These are phyloP conservation scores for Cucurbita argyrosperma DNA, from an alignment of 306 rosid species.

Conservation along the genomic window DNA sequence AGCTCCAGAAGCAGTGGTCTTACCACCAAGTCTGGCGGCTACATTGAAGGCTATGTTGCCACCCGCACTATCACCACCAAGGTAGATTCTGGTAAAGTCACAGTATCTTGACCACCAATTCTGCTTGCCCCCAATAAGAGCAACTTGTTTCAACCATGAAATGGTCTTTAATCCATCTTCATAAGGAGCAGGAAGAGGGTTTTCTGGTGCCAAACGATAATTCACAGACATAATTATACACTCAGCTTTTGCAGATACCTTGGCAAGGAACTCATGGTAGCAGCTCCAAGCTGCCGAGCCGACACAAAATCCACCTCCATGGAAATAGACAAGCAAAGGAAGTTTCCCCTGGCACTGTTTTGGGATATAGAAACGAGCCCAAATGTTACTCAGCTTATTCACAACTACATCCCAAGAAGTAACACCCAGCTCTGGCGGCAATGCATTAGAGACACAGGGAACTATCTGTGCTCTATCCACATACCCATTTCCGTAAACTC, in stretches of 20 bases:
- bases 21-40: slow-evolving; percentile 17
- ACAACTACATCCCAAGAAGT: slow-evolving; percentile 43
- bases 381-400: slow-evolving; percentile 30
- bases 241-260: slow-evolving; percentile 23
- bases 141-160: slow-evolving; percentile 45
- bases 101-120: slow-evolving; percentile 46
- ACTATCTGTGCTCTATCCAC: slow-evolving; percentile 58
- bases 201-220: slow-evolving; percentile 75
- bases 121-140: slow-evolving; percentile 9
- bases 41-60: slow-evolving; percentile 64
- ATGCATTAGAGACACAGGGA: slow-evolving; percentile 33
- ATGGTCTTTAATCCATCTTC: slow-evolving; percentile 62
- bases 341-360: slow-evolving; percentile 21
- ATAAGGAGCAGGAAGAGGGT: slow-evolving; percentile 76
- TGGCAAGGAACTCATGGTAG: slow-evolving; percentile 59
- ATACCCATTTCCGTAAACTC: slow-evolving; percentile 47
- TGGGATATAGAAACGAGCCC: slow-evolving; percentile 79
- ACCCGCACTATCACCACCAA: slow-evolving; percentile 85
- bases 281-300: slow-evolving; percentile 88
- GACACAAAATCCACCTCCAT: slow-evolving; percentile 83
- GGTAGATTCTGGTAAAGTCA: slow-evolving; percentile 39
- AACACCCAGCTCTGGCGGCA: slow-evolving; percentile 28
- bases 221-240: slow-evolving; percentile 61
- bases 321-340: slow-evolving; percentile 60
- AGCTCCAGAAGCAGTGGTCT: slow-evolving; percentile 1